These are phyloP conservation scores for Trypanosomatidae sp. DNA, from an alignment of 208 protist genomes.

Conservation along the genomic window DNA sequence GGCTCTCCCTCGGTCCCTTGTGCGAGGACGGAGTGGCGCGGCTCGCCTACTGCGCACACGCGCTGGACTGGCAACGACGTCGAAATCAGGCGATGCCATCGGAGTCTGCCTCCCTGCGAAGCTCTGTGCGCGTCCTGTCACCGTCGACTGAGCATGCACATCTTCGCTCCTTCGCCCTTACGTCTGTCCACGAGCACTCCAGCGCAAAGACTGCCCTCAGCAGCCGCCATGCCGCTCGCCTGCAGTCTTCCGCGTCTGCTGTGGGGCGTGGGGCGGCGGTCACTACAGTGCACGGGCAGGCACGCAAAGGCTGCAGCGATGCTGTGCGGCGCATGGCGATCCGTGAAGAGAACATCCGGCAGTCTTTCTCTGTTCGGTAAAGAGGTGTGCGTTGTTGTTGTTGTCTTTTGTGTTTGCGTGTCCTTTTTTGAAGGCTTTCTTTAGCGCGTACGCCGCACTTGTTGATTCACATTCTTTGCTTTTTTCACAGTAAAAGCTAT, in stretches of 20 bases:
- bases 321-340: slow-evolving; percentile 63
- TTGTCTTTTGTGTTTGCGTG: too few relatives aligned
- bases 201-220: slow-evolving; percentile 6
- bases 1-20: slow-evolving; percentile 36
- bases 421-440: too few relatives aligned
- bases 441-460: too few relatives aligned
- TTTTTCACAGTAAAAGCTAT: too few relatives aligned
- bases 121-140: slow-evolving; percentile 15
- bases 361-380: slow-evolving; percentile 51
- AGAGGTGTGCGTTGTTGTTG: not conserved
- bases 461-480: too few relatives aligned
- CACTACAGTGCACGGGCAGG: slow-evolving; percentile 42
- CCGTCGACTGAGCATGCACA: slow-evolving; percentile 21
- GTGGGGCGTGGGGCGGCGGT: not conserved
- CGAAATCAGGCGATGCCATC: not conserved
- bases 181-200: slow-evolving; percentile 21
- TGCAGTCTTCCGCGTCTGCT: slow-evolving; percentile 3
- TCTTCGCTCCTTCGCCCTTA: slow-evolving; percentile 19
- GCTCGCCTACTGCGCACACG: slow-evolving; percentile 42
- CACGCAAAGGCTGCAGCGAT: slow-evolving; percentile 51
- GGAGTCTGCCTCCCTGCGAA: not conserved
- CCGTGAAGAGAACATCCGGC: slow-evolving; percentile 78
- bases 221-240: slow-evolving; percentile 11
- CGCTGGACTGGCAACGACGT: slow-evolving; percentile 11
- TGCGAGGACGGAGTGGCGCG: slow-evolving; percentile 44